Percentiles rank a stretch among this genome's conserved stretches.
phyloP scores from a whole-genome alignment of 495 filamentous ascomycete species.

The Lasiosphaeriaceae sp. region DNA sequence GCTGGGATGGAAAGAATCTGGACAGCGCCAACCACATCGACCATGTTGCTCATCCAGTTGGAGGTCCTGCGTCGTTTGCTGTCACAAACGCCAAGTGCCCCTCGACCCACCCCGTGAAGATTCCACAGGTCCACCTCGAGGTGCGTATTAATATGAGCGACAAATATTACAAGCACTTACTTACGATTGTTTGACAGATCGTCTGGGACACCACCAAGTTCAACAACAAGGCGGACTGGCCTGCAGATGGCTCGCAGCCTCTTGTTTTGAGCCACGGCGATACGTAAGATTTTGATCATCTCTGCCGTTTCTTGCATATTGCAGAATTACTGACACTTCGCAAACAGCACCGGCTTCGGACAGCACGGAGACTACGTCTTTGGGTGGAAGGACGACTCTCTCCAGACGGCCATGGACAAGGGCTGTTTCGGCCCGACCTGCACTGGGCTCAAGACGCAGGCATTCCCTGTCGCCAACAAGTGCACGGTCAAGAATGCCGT shows the following conservation, averaged over 20 bases:
- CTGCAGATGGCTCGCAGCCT: constrained; percentile 43
- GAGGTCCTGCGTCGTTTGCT: constrained; percentile 45
- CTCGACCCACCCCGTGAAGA: constrained; percentile 42
- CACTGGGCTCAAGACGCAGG: constrained; percentile 33
- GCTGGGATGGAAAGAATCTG: constrained; percentile 52
- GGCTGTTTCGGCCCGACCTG: constrained; percentile 38
- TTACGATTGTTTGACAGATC: too few species aligned
- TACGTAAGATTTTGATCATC: constrained; percentile 14
- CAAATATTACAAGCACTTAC: too few species aligned
- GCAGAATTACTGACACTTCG: background rate
- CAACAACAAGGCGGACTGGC: constrained; percentile 44
- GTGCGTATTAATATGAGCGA: constrained; percentile 2
- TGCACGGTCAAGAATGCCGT: constrained; percentile 39
- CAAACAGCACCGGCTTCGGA: constrained; percentile 18
- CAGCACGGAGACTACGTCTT: constrained; percentile 52
- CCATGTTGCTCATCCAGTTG: constrained; percentile 42
- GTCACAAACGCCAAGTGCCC: constrained; percentile 41
- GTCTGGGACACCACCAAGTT: constrained; percentile 49
- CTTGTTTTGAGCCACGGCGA: constrained; percentile 46
- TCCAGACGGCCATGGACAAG: constrained; percentile 50
- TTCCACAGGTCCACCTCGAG: constrained; percentile 50
- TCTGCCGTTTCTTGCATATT: too few species aligned
- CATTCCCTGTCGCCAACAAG: constrained; percentile 29
- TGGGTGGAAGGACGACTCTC: constrained; percentile 45
- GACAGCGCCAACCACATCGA: constrained; percentile 47